Conservation (phyloP, 768 basidiomycete species). For the Lentinula boryana region DNA sequence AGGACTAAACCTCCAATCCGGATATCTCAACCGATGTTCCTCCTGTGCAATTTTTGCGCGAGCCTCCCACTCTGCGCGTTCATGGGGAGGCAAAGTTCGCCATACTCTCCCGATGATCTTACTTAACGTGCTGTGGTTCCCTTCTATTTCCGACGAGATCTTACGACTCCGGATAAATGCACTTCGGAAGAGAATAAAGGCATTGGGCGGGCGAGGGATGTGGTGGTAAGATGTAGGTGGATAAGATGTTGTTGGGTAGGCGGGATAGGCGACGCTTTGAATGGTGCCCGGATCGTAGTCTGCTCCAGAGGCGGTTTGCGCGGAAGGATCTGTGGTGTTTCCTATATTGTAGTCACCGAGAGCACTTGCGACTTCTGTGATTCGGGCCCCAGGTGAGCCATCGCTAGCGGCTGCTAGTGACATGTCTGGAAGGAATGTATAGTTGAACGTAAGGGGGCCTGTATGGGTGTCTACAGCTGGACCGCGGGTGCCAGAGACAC, state of each 20-base stretch:
- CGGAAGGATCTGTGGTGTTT: background rate
- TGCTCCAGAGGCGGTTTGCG: background rate
- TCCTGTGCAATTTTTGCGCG: slow-evolving; percentile 66
- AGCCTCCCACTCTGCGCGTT: slow-evolving; percentile 72
- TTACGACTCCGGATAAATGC: slow-evolving; percentile 35
- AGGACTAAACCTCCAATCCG: slow-evolving; percentile 79
- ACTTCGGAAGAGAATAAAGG: slow-evolving; percentile 52
- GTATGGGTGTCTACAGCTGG: background rate
- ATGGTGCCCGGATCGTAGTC: background rate
- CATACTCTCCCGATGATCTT: slow-evolving; percentile 44
- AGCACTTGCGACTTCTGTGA: background rate
- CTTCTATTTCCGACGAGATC: slow-evolving; percentile 12
- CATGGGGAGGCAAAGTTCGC: slow-evolving; percentile 62
- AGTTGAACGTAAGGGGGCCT: background rate
- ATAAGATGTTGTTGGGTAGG: background rate
- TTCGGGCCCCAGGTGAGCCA: background rate
- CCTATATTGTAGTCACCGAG: background rate
- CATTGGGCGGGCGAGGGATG: slow-evolving; percentile 51
- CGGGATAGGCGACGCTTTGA: background rate
- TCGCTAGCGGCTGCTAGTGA: background rate
- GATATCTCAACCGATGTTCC: slow-evolving; percentile 69
- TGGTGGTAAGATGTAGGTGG: slow-evolving; percentile 21
- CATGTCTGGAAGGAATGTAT: slow-evolving; percentile 2
- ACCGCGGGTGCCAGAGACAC: background rate
- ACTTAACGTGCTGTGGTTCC: slow-evolving; percentile 7